These are phyloP conservation scores for Magnolia kwangsiensis DNA, from an alignment of 164 flowering plant genomes.

Conservation along the genomic window DNA sequence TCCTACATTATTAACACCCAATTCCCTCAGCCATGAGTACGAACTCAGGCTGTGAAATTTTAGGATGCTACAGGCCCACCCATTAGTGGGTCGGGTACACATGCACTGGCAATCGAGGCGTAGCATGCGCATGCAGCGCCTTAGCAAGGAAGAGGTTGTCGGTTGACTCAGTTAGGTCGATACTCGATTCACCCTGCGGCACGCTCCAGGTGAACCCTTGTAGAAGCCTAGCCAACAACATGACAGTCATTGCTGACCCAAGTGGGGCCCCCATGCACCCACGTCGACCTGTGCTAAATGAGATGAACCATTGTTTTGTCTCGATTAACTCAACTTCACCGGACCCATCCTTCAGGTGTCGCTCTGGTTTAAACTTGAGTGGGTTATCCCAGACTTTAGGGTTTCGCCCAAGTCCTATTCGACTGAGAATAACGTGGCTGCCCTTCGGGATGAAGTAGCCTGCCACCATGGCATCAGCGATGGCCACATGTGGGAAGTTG, in stretches of 20 bases:
- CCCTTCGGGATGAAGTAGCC: conserved; percentile 36
- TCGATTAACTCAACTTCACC: conserved; percentile 23
- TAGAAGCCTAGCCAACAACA: conserved; percentile 5
- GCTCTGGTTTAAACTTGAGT: conserved; percentile 40
- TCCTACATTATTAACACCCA: too few species aligned
- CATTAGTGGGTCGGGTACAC: not conserved
- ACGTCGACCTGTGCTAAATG: conserved; percentile 40
- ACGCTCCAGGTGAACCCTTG: conserved; percentile 5
- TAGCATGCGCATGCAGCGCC: not conserved
- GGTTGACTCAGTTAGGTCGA: not conserved
- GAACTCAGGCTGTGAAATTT: too few species aligned
- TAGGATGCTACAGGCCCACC: too few species aligned
- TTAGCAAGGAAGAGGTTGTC: not conserved
- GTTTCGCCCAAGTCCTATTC: conserved; percentile 22
- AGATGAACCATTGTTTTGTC: conserved; percentile 28
- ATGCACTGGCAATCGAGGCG: not conserved
- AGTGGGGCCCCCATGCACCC: conserved; percentile 15
- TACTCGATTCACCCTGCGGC: not conserved
- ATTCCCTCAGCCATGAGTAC: too few species aligned
- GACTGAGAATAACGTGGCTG: conserved; percentile 21
- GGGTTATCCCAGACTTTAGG: conserved; percentile 32
- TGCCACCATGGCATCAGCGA: conserved; percentile 18
- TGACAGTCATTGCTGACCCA: conserved; percentile 4
- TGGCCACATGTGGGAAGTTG: conserved; percentile 30
- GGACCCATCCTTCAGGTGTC: conserved; percentile 24